Evolutionary conservation across 2,329 filamentous ascomycete species (phyloP).

Genomic region (Plenodomus tracheiphilus): DNA sequence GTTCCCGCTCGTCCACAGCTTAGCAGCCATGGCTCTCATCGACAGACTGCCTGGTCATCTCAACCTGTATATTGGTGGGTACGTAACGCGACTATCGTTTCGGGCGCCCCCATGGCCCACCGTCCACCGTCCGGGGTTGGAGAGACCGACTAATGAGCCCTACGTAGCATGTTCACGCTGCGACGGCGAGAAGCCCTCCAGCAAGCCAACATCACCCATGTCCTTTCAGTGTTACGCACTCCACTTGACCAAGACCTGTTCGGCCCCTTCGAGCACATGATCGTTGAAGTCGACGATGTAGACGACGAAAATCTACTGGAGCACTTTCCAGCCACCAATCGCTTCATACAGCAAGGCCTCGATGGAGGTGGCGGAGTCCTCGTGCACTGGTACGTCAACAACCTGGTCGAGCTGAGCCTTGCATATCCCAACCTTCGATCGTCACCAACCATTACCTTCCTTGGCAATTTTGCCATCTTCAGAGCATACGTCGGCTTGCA

Average conservation of each 20-base stretch:
- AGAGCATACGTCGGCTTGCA: constrained; percentile 11
- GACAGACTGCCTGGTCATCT: constrained; percentile 70
- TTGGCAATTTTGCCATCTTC: constrained; percentile 43
- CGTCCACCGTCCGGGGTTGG: constrained; percentile 9
- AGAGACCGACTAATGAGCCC: constrained; percentile 26
- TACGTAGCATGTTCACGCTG: constrained; percentile 73
- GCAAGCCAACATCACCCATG: constrained; percentile 79
- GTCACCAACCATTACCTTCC: constrained; percentile 27
- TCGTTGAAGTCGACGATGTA: constrained; percentile 86
- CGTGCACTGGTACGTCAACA: constrained; percentile 68
- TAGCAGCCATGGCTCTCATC: constrained; percentile 58
- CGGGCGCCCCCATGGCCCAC: constrained; percentile 16
- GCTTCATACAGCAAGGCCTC: constrained; percentile 81
- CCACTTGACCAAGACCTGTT: constrained; percentile 60
- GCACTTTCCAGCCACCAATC: constrained; percentile 75
- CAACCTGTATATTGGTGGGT: constrained; percentile 81
- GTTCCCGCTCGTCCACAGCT: constrained; percentile 13
- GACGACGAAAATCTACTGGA: constrained; percentile 85
- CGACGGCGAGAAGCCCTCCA: constrained; percentile 70
- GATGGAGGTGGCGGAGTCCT: constrained; percentile 64
- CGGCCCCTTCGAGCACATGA: constrained; percentile 69
- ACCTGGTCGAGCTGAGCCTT: constrained; percentile 40
- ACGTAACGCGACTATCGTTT: constrained; percentile 42
- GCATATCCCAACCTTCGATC: constrained; percentile 37
- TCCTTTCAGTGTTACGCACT: constrained; percentile 79